A percentile compares a stretch with the other conserved stretches of the same genome.
These are phyloP conservation scores for Zizania latifolia DNA, from an alignment of 176 grass and related monocot genomes.

Conservation along the genomic window DNA sequence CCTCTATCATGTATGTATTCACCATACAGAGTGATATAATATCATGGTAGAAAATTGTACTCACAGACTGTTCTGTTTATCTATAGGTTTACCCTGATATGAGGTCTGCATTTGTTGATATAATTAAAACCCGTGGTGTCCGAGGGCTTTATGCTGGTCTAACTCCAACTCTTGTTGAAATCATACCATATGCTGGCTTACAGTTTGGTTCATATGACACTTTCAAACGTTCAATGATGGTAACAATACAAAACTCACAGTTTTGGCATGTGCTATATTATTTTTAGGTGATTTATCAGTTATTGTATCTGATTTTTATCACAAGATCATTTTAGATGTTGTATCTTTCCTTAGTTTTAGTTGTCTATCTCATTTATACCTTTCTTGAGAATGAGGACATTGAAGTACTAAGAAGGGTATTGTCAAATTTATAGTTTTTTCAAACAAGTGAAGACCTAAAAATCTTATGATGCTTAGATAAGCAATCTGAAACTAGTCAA, in stretches of 20 bases:
- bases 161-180: conserved; percentile 82
- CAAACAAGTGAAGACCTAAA: neutral
- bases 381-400: neutral
- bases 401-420: neutral
- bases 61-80: neutral
- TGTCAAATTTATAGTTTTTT: neutral
- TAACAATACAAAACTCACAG: conserved; percentile 23
- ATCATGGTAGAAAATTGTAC: neutral
- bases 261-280: neutral
- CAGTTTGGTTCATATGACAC: conserved; percentile 96
- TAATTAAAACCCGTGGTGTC: conserved; percentile 64
- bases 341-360: neutral
- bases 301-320: neutral
- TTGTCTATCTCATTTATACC: neutral
- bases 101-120: conserved; percentile 81
- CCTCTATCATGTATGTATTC: neutral
- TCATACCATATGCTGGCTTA: conserved; percentile 92
- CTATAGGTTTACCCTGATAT: conserved; percentile 79
- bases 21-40: neutral
- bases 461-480: neutral
- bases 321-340: neutral
- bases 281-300: neutral
- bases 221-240: conserved; percentile 95
- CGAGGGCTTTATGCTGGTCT: conserved; percentile 83
- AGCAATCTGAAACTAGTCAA: neutral